Evolutionary conservation across 805 yeast genomes (phyloP).

Genomic region (Zygosaccharomyces pseudorouxii): DNA sequence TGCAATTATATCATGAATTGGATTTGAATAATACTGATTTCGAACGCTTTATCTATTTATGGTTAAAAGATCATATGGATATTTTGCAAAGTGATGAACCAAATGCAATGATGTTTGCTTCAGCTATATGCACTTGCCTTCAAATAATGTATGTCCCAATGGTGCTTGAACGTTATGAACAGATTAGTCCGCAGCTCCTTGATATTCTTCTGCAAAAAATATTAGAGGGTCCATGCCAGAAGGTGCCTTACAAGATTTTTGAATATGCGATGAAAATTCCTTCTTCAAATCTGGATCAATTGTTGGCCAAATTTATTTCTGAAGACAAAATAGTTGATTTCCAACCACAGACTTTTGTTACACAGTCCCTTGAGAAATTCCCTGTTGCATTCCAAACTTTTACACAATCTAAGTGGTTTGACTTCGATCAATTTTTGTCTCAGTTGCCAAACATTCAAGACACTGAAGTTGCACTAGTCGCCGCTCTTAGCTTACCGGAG

Average conservation of each 20-base stretch:
- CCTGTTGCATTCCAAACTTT: conserved; percentile 12
- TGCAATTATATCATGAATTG: conserved; percentile 37
- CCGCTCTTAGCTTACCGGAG: conserved; percentile 25
- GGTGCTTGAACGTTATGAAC: conserved; percentile 1
- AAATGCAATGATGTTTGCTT: conserved; percentile 4
- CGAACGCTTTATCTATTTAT: conserved; percentile 5
- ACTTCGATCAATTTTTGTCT: conserved; percentile 6
- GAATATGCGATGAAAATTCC: not conserved
- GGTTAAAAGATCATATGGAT: conserved; percentile 7
- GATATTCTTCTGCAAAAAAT: not conserved
- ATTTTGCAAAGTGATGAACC: conserved; percentile 3
- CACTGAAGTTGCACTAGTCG: conserved; percentile 25
- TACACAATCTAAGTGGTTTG: conserved; percentile 13
- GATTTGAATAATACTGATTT: conserved; percentile 5
- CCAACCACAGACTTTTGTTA: conserved; percentile 7
- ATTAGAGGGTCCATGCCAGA: not conserved
- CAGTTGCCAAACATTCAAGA: conserved; percentile 10
- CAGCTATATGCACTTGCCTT: not conserved
- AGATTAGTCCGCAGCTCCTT: not conserved
- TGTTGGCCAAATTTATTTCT: conserved; percentile 10
- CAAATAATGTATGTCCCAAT: not conserved
- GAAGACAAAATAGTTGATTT: conserved; percentile 12
- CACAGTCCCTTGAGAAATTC: conserved; percentile 4
- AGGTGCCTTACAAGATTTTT: conserved; percentile 1
- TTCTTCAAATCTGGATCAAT: conserved; percentile 2